Evolutionary conservation across 2,329 filamentous ascomycete genomes (phyloP).

Genomic region (Scolecobasidium constrictum): DNA sequence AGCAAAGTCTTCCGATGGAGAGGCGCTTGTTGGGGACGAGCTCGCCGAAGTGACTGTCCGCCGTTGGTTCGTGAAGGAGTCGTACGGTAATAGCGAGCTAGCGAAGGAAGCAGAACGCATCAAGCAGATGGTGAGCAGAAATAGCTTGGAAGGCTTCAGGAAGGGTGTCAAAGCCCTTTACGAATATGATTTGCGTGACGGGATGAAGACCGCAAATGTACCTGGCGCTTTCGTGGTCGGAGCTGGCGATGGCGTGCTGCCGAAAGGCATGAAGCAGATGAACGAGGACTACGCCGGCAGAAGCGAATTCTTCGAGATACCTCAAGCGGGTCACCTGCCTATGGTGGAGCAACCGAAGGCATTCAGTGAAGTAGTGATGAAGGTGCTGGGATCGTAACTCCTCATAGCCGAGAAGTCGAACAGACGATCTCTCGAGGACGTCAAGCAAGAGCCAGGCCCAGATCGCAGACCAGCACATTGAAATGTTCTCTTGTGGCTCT

Average conservation of each 20-base stretch:
- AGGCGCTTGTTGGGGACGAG: constrained; percentile 47
- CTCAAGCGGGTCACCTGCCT: constrained; percentile 68
- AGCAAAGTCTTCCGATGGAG: constrained; percentile 21
- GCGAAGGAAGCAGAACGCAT: constrained; percentile 47
- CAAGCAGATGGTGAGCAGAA: constrained; percentile 56
- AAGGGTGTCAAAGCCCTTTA: constrained; percentile 60
- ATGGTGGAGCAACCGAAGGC: constrained; percentile 66
- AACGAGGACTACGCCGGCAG: constrained; percentile 36
- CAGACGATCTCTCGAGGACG: no score
- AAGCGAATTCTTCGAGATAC: constrained; percentile 49
- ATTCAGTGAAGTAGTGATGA: constrained; percentile 53
- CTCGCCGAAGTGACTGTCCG: constrained; percentile 62
- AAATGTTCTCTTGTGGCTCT: no score
- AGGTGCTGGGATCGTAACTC: constrained; percentile 38
- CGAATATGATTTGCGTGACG: constrained; percentile 54
- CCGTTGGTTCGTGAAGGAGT: constrained; percentile 59
- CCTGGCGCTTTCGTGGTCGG: constrained; percentile 63
- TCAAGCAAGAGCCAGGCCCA: no score
- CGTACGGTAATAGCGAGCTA: constrained; percentile 42
- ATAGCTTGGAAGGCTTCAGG: constrained; percentile 59
- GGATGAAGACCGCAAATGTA: constrained; percentile 43
- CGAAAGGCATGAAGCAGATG: constrained; percentile 71
- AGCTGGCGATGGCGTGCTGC: constrained; percentile 61
- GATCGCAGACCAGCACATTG: no score
- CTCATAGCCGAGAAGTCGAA: no score